Base-by-base conservation (phyloP, 163 green algal species). In the Chloromonas sp. region DNA sequence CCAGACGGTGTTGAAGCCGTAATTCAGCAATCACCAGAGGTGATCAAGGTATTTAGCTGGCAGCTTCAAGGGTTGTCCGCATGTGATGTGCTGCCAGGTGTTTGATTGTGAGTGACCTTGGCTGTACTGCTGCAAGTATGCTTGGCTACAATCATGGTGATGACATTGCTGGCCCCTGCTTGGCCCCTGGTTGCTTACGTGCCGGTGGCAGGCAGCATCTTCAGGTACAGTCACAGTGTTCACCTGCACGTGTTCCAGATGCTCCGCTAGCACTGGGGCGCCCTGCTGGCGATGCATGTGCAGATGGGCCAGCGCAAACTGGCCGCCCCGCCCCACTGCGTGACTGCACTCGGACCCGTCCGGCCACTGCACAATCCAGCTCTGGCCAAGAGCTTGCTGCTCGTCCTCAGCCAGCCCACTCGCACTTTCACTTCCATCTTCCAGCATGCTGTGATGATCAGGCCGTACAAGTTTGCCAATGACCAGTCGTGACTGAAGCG, bases 261-360 rank as follows among this genome's bases (percentile, higher is more conserved):
- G 36, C 36, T 36, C 36, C 36, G 36, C 36, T 36, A 36, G 36
- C 36, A 36, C 36, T 36, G 36, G 36, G 36, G 78, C 84, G 14
- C 84, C 78, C 66, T 78, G 61, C n/a, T 61, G 60, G 36, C 61
- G 60, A 78, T 87, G 84, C 61, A 87, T 13, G 14, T 87, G 84
- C 71, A 87, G 61, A 79, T 87, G 84, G 3, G n/a, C 79, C 59
- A 87, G 84, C 58, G 84, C 84, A 61, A 87, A 87, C 14, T 1
- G 1, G 71, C 79, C 71, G 58, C 70, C 70, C 1, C 57, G 57
- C 0, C 84, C 84, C 2, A 60, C 79, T 0, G 79, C 14, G 66
- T 87, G 84, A 1, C 36, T 58, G 58, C 79, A 58, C 76, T 83
- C 58, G 1, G 5, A 36, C 11, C 79, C 84, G 82, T 87, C 84